Evolutionary conservation across 805 yeast genomes (phyloP).

Genomic region (Ogataea populi-albae): DNA sequence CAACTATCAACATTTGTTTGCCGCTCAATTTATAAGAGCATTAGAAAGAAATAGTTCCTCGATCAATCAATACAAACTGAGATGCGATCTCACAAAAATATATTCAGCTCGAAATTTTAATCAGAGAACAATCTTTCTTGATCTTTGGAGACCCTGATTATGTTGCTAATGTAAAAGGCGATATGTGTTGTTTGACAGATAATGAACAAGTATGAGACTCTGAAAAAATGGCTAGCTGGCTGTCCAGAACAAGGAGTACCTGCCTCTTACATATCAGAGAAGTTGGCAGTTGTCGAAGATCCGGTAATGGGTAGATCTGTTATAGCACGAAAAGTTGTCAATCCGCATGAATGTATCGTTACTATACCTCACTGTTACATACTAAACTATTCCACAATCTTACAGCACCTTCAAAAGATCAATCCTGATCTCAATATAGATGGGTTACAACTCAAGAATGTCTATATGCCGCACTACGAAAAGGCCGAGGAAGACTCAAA

Average conservation of each 20-base stretch:
- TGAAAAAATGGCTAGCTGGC: slow-evolving; percentile 34
- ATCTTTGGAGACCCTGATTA: too few relatives aligned
- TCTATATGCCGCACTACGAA: neutral
- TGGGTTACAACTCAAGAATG: neutral
- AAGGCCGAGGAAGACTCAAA: neutral
- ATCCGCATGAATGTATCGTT: slow-evolving; percentile 43
- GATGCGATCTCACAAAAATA: too few relatives aligned
- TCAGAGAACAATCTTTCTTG: too few relatives aligned
- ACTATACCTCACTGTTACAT: slow-evolving; percentile 57
- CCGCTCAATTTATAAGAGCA: too few relatives aligned
- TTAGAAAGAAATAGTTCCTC: too few relatives aligned
- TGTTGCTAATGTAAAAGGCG: too few relatives aligned
- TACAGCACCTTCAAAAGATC: slow-evolving; percentile 41
- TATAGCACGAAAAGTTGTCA: slow-evolving; percentile 39
- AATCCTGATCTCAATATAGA: slow-evolving; percentile 27
- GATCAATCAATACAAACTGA: too few relatives aligned
- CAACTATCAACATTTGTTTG: slow-evolving; percentile 79
- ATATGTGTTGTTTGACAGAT: too few relatives aligned
- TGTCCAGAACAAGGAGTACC: slow-evolving; percentile 6
- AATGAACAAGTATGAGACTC: slow-evolving; percentile 16
- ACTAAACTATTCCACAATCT: slow-evolving; percentile 54
- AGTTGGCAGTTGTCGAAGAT: slow-evolving; percentile 41
- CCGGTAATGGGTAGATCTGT: slow-evolving; percentile 63
- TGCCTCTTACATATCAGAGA: slow-evolving; percentile 34
- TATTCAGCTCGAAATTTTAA: too few relatives aligned